These are phyloP conservation scores for Poronia punctata DNA, from an alignment of 495 filamentous ascomycete genomes.

Conservation along the genomic window DNA sequence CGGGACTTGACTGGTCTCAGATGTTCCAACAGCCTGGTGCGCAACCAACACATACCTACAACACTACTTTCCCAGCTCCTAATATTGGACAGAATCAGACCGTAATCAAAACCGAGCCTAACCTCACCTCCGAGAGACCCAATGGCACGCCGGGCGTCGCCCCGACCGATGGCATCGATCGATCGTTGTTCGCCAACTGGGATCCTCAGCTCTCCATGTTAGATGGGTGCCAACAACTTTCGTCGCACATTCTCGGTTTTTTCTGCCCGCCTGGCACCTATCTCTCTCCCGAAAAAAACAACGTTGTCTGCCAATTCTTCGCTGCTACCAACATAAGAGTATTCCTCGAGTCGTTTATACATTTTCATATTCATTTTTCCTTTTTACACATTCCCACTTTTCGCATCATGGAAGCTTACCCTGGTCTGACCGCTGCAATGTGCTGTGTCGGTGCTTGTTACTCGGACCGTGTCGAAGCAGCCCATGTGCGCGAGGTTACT, in stretches of 20 bases:
- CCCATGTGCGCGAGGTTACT: slow-evolving; percentile 53
- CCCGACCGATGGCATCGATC: slow-evolving; percentile 30
- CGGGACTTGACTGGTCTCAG: slow-evolving; percentile 58
- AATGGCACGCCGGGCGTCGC: slow-evolving; percentile 35
- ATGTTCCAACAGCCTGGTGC: slow-evolving; percentile 63
- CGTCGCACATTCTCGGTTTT: slow-evolving; percentile 44
- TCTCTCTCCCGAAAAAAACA: slow-evolving; percentile 28
- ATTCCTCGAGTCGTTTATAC: slow-evolving; percentile 53
- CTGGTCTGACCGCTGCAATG: slow-evolving; percentile 54
- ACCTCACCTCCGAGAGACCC: slow-evolving; percentile 29
- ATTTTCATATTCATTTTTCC: slow-evolving; percentile 63
- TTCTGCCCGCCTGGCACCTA: slow-evolving; percentile 44
- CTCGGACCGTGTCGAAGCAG: slow-evolving; percentile 44
- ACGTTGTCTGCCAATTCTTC: slow-evolving; percentile 43
- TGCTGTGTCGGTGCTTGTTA: slow-evolving; percentile 63
- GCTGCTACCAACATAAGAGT: slow-evolving; percentile 53
- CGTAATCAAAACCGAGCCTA: slow-evolving; percentile 46
- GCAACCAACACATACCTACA: slow-evolving; percentile 47
- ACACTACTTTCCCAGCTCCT: slow-evolving; percentile 50
- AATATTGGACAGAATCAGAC: slow-evolving; percentile 46
- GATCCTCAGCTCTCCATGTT: slow-evolving; percentile 32
- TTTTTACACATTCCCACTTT: slow-evolving; percentile 64
- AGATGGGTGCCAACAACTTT: slow-evolving; percentile 45
- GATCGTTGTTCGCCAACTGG: slow-evolving; percentile 32
- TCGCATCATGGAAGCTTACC: slow-evolving; percentile 50